Base-by-base conservation (phyloP, 2,329 filamentous ascomycete species). In the Penicillium expansum region DNA sequence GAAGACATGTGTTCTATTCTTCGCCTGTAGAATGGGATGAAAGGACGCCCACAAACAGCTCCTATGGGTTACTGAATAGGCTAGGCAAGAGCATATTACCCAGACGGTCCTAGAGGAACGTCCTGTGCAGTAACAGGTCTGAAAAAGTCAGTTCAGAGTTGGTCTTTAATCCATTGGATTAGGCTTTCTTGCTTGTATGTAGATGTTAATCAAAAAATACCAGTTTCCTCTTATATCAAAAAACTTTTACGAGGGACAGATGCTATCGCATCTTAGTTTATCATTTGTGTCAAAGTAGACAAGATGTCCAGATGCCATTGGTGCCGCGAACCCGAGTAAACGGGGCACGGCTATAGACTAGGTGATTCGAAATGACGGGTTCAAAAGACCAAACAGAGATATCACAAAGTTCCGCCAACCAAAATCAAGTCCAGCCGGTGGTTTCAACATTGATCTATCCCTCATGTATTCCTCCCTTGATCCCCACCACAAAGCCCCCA, bases 271-370 rank as follows among this genome's bases (percentile, higher is more conserved):
- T 45, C 27, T n/a, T 18, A 20, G 41, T 54, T 56, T 57, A 20
- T 55, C 56, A 57, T 64, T 61, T 56, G 56, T 62, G 24, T 43
- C 37, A 53, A 51, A 57, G 58, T 44, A 55, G 57, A 57, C 57
- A 56, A 58, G 59, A 48, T 55, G 56, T 42, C 53, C 50, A 59
- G 58, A 58, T 60, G 56, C 41, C 58, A 57, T 61, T 56, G 57
- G 57, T 27, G 48, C 61, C 51, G 55, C 57, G 56, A 45, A 58
- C 62, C 64, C 64, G 64, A 66, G 59, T 52, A 53, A 66, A 66
- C 64, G 64, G 64, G 64, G 48, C 64, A 64, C 55, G 35, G 55
- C 39, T 43, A 29, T 50, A 60, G 22, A 57, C 57, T 42, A 48
- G 32, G 44, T 24, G 52, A 48, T 48, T 48, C 35, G 43, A 54